These are phyloP conservation scores for Paragyromitra xinjiangensis DNA, from an alignment of 495 filamentous ascomycete genomes.

Conservation along the genomic window DNA sequence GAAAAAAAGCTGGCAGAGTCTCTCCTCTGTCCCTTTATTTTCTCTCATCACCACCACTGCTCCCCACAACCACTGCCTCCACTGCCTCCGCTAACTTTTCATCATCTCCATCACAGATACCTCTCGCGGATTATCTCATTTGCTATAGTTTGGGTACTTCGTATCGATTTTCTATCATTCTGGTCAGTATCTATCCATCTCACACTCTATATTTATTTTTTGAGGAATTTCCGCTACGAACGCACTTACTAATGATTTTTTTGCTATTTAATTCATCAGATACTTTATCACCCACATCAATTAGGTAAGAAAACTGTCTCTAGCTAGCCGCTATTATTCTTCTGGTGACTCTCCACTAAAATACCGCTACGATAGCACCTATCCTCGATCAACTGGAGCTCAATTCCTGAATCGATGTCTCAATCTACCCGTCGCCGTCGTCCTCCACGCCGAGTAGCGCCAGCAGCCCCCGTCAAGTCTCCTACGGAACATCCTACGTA, in stretches of 20 bases:
- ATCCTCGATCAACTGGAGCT: not conserved
- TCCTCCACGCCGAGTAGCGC: not conserved
- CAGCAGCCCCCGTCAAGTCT: not conserved
- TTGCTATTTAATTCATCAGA: not conserved
- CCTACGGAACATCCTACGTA: constrained; percentile 13
- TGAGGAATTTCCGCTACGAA: not conserved
- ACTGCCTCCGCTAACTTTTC: not conserved
- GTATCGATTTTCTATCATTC: not conserved
- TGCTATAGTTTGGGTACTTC: not conserved
- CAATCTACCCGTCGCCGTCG: not conserved
- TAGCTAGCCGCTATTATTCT: not conserved
- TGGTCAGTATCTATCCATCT: not conserved
- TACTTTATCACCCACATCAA: not conserved
- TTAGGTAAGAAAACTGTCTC: not conserved
- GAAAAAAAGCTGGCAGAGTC: not conserved
- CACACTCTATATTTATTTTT: not conserved
- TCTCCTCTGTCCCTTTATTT: not conserved
- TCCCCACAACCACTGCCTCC: not conserved
- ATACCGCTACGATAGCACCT: not conserved
- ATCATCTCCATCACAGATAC: not conserved
- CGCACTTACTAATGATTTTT: not conserved
- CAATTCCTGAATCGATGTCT: not conserved
- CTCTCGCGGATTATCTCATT: not conserved
- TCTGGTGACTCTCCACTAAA: not conserved
- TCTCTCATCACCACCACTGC: not conserved